phyloP scores from a whole-genome alignment of 2,329 filamentous ascomycete species.

The Macrophomina pseudophaseolina region DNA sequence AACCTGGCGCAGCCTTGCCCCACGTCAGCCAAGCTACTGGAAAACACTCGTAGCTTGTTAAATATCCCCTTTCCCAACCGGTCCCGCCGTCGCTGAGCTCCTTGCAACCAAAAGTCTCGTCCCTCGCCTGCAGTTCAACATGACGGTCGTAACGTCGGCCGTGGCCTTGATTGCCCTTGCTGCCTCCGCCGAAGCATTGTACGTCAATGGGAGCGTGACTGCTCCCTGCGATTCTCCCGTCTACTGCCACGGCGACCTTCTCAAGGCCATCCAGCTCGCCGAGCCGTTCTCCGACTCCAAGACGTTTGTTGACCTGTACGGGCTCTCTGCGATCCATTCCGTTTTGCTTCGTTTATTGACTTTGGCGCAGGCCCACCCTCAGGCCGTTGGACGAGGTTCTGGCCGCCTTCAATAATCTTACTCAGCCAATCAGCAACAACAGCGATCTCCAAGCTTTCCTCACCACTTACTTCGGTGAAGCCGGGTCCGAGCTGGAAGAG shows the following conservation, averaged over 20 bases:
- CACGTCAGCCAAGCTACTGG: constrained; percentile 15
- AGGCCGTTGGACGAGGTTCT: constrained; percentile 65
- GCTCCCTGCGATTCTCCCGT: constrained; percentile 71
- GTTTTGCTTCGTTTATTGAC: not conserved
- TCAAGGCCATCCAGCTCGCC: constrained; percentile 67
- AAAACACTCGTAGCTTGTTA: not conserved
- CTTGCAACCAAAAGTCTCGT: not conserved
- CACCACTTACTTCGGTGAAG: constrained; percentile 65
- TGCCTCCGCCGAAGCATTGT: constrained; percentile 50
- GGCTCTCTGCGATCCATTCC: not conserved
- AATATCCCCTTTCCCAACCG: not conserved
- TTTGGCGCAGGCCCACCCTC: constrained; percentile 60
- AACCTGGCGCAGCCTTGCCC: constrained; percentile 8
- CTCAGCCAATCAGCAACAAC: constrained; percentile 67
- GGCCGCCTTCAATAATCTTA: constrained; percentile 63
- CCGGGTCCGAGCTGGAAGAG: constrained; percentile 65
- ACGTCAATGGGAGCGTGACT: constrained; percentile 64
- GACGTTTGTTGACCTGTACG: constrained; percentile 66
- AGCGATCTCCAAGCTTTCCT: constrained; percentile 67
- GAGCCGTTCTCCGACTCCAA: constrained; percentile 70
- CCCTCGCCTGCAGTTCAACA: not conserved
- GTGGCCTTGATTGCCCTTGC: not conserved
- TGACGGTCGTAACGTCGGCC: not conserved
- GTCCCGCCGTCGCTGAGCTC: not conserved
- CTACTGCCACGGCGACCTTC: constrained; percentile 70